Evolutionary conservation across 805 yeast genomes (phyloP), one percentile per base, ranked within the genome.

Genomic region (Saccharomycopsis fibuligera): DNA sequence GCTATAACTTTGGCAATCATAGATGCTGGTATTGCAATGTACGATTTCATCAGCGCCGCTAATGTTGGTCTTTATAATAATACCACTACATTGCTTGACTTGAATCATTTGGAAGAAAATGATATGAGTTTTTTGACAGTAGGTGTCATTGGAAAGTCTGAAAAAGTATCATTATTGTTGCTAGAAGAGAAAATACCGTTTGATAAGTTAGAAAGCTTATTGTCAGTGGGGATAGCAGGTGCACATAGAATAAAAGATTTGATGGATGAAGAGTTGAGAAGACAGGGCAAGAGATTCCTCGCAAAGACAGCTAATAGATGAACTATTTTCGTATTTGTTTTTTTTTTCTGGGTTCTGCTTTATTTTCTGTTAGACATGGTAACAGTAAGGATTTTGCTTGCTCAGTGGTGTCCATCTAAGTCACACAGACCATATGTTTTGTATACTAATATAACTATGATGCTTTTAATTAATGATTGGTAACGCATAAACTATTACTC

Each of bases 21-120:
- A 30, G 98, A 93, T 66, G 97, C 98, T 1, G 98, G 98, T 44
- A 82, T 93, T 41, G 84, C 96, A 4, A 82, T 93, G 83, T 85
- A 83, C 60, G 98, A 93, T 62, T 90, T 87, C 61, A 83, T 91
- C 14, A 77, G 88, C 48, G 80, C 95, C 1, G 76, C 87, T 14
- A 75, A 83, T 25, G 85, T 89, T 4, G 97, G 97, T 0, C 65
- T 86, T 19, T 81, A 79, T 58, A 96, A 87, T 57, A 66, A 68
- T n/a, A 81, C 77, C 39, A 67, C 72, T 5, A 89, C 96, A 12
- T 68, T 93, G 50, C 69, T 93, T 42, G 99, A 91, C 62, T 74
- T 90, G 51, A 88, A 86, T 62, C 72, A 81, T 8, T 62, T 86
- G 53, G 99, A 93, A 64, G 96, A 88, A 61, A 73, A 69, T 49